Percentiles rank a stretch among this genome's conserved stretches.
Conservation (phyloP, 176 grass and related monocot species). For the Paspalum vaginatum region DNA sequence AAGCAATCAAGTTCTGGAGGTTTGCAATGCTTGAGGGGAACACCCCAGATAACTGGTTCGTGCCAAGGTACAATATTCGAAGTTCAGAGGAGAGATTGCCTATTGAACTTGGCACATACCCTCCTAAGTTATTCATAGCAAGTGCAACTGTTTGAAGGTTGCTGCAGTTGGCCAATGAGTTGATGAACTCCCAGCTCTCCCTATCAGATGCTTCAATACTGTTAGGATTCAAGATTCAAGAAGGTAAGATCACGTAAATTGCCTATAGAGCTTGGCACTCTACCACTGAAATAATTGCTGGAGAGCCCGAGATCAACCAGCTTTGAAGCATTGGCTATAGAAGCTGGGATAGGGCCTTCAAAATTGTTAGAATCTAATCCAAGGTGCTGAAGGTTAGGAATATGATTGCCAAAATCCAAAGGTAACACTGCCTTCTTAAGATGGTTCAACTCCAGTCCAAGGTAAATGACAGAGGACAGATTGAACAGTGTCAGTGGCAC, state of each 20-base stretch:
- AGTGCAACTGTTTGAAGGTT: constrained; percentile 18
- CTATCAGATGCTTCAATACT: constrained; percentile 25
- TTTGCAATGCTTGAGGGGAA: constrained; percentile 22
- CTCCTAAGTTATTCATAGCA: neutral
- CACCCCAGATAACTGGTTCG: constrained; percentile 21
- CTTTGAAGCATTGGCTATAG: constrained; percentile 28
- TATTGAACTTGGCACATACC: constrained; percentile 22
- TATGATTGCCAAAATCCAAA: constrained; percentile 19
- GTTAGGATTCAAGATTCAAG: constrained; percentile 17
- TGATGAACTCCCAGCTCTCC: constrained; percentile 31
- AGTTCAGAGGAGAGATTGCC: constrained; percentile 29
- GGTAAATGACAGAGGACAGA: neutral
- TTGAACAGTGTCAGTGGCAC: neutral
- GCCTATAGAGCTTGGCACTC: neutral
- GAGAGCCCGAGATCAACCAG: neutral
- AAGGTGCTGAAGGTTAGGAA: constrained; percentile 24
- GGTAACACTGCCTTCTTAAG: constrained; percentile 3
- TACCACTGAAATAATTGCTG: constrained; percentile 26
- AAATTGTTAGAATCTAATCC: constrained; percentile 24
- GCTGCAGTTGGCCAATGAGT: constrained; percentile 29
- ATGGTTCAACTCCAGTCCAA: constrained; percentile 4
- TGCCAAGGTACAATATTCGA: constrained; percentile 25
- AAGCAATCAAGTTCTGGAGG: constrained; percentile 5
- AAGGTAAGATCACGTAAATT: neutral
- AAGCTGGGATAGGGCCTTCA: constrained; percentile 30